Evolutionary conservation across 306 rosid species (phyloP), one percentile per base, ranked within the genome.

Genomic region (Prunus dulcis): DNA sequence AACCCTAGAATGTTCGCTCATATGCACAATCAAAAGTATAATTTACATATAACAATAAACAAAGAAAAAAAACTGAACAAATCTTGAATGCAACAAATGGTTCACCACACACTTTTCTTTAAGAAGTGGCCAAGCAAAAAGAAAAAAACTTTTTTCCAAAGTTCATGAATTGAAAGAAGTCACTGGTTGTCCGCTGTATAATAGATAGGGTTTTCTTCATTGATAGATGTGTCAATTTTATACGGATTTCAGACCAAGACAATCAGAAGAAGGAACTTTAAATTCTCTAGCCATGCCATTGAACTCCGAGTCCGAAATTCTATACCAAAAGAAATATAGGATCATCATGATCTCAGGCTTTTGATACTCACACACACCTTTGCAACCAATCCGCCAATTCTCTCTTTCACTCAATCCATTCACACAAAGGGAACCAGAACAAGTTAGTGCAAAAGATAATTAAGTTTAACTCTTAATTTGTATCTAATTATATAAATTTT

Each of bases 171-270:
- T 57, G 49, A 73, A 58, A 60, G 57, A 30, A 43, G 46, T 14
- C 77, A 25, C 7, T 5, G 14, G 28, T 41, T 23, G 52, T 46
- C 71, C 64, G 14, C 28, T 12, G 56, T 78, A 43, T 6, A 38
- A 78, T 71, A 34, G n/a, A 19, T 23, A 34, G 66, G 69, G 12
- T 45, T 69, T 69, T 51, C 41, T 82, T 76, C 80, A 64, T 49
- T 41, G 80, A 76, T 69, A 76, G 15, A 49, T 71, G 80, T 47
- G 81, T 65, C 64, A 23, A 58, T 3, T 56, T 12, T 41, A 41
- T 57, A 52, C 75, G 8, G 38, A 58, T 27, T 82, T 58, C 61
- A 23, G 72, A 38, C 45, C 43, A 53, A 72, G 74, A 65, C 14
- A 57, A 58, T 57, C 80, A 27, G 60, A 1, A 9, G 14, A 57